Evolutionary conservation across 768 basidiomycete genomes (phyloP).

Genomic region (Mycena capillaripes): DNA sequence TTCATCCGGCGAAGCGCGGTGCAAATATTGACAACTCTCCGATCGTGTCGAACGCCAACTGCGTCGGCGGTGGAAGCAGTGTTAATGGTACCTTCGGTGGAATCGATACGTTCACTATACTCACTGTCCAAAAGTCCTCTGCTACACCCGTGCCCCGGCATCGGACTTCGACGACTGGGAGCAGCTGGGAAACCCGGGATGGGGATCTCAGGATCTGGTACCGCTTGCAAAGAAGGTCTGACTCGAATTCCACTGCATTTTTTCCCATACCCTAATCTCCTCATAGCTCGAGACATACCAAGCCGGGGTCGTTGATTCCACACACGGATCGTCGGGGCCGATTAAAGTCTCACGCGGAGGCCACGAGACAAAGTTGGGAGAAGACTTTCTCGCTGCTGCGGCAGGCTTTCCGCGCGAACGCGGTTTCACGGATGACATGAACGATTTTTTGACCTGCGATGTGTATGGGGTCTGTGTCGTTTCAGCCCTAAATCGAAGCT

Average conservation of each 20-base stretch:
- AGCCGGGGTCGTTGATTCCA: background rate
- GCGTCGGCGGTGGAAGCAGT: constrained; percentile 50
- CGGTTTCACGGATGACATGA: constrained; percentile 58
- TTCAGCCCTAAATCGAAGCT: too few species aligned
- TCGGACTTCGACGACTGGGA: constrained; percentile 17
- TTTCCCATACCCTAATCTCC: too few species aligned
- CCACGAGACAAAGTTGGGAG: constrained; percentile 52
- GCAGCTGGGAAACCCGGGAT: constrained; percentile 1
- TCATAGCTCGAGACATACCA: constrained; percentile 17
- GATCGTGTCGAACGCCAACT: background rate
- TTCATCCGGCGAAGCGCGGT: background rate
- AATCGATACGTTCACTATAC: background rate
- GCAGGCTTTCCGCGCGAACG: constrained; percentile 61
- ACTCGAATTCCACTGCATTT: background rate
- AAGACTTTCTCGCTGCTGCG: constrained; percentile 63
- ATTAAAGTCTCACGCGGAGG: constrained; percentile 61
- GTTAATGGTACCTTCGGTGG: background rate
- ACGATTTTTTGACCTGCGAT: constrained; percentile 58
- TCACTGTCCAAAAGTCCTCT: background rate
- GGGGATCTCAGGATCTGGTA: constrained; percentile 8
- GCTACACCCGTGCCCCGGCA: background rate
- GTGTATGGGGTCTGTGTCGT: constrained; percentile 61
- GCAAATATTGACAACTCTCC: background rate
- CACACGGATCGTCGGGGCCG: constrained; percentile 43
- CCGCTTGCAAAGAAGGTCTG: constrained; percentile 13